A percentile compares a stretch with the other conserved stretches of the same genome.
Evolutionary conservation across 495 filamentous ascomycete genomes (phyloP).

Genomic region (Aspergillus mulundensis): DNA sequence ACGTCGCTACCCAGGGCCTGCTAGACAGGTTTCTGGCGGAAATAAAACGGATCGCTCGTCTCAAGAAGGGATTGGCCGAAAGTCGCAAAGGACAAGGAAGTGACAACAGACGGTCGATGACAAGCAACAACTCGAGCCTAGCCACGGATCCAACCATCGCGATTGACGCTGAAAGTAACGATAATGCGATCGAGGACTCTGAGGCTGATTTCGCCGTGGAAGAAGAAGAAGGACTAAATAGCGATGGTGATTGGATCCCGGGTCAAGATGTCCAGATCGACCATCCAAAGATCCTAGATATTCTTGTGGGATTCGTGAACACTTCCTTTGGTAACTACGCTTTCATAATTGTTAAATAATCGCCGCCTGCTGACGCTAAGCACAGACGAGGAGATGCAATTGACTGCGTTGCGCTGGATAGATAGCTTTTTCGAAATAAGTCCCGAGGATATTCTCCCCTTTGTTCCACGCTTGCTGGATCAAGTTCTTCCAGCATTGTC

Average conservation of each 20-base stretch:
- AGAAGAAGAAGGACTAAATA: constrained; percentile 59
- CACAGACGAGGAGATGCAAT: constrained; percentile 78
- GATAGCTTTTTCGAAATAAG: constrained; percentile 96
- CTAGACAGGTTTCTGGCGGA: constrained; percentile 91
- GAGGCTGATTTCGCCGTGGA: constrained; percentile 58
- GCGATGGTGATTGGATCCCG: constrained; percentile 91
- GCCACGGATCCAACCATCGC: constrained; percentile 46
- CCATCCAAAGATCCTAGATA: constrained; percentile 85
- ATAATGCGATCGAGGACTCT: constrained; percentile 50
- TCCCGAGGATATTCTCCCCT: constrained; percentile 93
- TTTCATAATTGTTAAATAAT: background rate
- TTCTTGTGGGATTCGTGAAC: constrained; percentile 85
- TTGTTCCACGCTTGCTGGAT: constrained; percentile 85
- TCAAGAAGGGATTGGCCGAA: constrained; percentile 90
- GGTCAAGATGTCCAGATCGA: constrained; percentile 97
- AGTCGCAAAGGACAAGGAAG: constrained; percentile 69
- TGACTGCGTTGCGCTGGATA: constrained; percentile 92
- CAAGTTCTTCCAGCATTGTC: constrained; percentile 94
- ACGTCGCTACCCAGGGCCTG: constrained; percentile 82
- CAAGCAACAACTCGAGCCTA: constrained; percentile 59
- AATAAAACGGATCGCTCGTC: constrained; percentile 87
- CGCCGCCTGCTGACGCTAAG: constrained; percentile 4
- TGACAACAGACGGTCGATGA: constrained; percentile 59
- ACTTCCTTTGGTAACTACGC: constrained; percentile 63
- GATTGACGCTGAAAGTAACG: constrained; percentile 36